Base-by-base conservation (phyloP, 345 rosid genomes). In the Arabidopsis suecica region DNA sequence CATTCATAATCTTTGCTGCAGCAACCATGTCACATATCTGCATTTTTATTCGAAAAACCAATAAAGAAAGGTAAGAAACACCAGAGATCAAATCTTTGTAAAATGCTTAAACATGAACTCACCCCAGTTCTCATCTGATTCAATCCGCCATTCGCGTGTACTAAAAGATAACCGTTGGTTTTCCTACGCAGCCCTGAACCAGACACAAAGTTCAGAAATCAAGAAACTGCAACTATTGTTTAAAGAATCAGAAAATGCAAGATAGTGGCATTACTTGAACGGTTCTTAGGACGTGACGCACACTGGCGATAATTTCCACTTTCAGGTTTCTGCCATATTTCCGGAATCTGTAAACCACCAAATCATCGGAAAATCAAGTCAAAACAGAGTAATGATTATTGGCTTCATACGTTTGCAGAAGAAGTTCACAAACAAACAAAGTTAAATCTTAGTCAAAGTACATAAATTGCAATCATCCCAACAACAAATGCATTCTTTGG, bases 81-180 rank as follows among this genome's bases (percentile, higher is more conserved):
- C 40, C 14, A 45, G 58, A 38, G 40, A 47, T 30, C 34, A 73
- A 42, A 61, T 34, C 20, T 28, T 2, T 67, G 41, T 44, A 28
- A 62, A 18, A 71, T 12, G 47, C 47, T 40, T 28, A 10, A 6
- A 42, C 55, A 47, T 55, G 41, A 75, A 82, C 30, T 79, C 82
- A 93, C 99, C 53, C 98, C 98, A n/a, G 97, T 88, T 86, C 98
- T 90, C 99, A 96, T 96, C 86, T 96, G 99, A 85, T 96, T 96
- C 83, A 96, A 66, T 77, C 99, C 99, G 37, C 98, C 99, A 65
- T 93, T 96, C 6, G 99, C 98, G 71, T 93, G 97, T 77, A 91
- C 96, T 25, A 96, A 49, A 71, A 96, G 87, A 77, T 89, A 96
- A 1, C 99, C 98, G 72, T 91, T 93, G 34, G 98, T 85, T 25